These are phyloP conservation scores for Colletotrichum liriopes DNA, from an alignment of 2,329 filamentous ascomycete species.

Conservation along the genomic window DNA sequence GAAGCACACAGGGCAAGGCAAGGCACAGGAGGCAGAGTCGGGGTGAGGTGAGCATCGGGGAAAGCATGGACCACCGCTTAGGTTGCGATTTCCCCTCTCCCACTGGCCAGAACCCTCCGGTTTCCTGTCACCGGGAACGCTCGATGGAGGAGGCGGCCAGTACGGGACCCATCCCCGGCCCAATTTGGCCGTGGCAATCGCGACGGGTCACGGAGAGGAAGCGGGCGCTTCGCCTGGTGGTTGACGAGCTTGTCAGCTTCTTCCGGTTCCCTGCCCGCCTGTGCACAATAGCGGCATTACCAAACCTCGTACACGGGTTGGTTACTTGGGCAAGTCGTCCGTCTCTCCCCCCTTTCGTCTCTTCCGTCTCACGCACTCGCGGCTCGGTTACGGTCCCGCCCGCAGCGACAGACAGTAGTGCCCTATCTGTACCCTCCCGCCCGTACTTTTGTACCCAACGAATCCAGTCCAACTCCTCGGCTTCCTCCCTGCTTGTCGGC, in stretches of 20 bases:
- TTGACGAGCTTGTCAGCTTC: no score
- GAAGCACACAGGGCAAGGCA: constrained; percentile 9
- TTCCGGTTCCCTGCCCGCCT: no score
- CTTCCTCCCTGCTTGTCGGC: no score
- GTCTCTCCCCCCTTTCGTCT: neutral
- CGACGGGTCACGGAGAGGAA: no score
- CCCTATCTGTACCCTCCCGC: neutral
- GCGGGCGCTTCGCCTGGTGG: no score
- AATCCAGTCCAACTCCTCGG: no score
- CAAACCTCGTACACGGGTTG: neutral
- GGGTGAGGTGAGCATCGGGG: constrained; percentile 6
- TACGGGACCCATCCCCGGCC: no score
- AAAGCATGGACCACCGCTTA: constrained; percentile 42
- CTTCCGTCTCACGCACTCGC: constrained; percentile 10
- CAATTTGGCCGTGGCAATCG: no score
- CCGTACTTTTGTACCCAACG: no score
- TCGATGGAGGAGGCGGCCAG: constrained; percentile 1
- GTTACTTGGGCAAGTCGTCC: neutral
- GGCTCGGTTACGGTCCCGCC: constrained; percentile 27
- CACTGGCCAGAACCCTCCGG: constrained; percentile 32
- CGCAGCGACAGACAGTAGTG: constrained; percentile 11
- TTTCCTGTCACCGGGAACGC: constrained; percentile 34
- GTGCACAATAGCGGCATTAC: neutral
- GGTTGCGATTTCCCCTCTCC: constrained; percentile 14
- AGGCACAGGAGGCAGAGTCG: neutral